A percentile compares a stretch with the other conserved stretches of the same genome.
Evolutionary conservation across 2,329 filamentous ascomycete genomes (phyloP).

Genomic region (Aspergillus pseudoglaucus): DNA sequence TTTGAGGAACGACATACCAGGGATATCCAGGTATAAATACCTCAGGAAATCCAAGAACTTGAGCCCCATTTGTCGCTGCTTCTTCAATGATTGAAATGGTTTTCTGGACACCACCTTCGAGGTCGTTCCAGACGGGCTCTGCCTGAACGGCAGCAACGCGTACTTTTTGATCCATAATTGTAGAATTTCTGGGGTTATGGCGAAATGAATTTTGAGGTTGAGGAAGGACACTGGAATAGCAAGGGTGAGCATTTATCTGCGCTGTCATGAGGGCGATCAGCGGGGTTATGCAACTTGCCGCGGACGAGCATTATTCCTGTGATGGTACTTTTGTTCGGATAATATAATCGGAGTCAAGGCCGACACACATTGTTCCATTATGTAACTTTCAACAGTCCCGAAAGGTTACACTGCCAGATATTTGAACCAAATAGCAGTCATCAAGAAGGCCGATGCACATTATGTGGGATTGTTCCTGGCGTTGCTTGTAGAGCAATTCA

Average conservation of each 20-base stretch:
- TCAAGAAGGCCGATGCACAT: too few relatives aligned
- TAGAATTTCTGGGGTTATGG: neutral
- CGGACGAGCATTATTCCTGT: too few relatives aligned
- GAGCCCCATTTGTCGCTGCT: constrained; percentile 40
- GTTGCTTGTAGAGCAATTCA: too few relatives aligned
- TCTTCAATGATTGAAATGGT: constrained; percentile 44
- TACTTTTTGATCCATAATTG: neutral
- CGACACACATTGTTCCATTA: too few relatives aligned
- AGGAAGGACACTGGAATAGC: neutral
- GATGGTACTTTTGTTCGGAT: too few relatives aligned
- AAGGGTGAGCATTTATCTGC: neutral
- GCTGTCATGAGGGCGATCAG: neutral
- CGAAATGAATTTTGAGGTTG: neutral
- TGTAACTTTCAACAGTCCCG: too few relatives aligned
- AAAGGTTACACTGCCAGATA: too few relatives aligned
- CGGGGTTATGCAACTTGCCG: too few relatives aligned
- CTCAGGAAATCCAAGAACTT: constrained; percentile 47
- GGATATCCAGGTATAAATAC: constrained; percentile 34
- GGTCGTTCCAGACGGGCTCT: constrained; percentile 43
- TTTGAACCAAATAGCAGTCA: too few relatives aligned
- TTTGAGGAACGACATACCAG: constrained; percentile 30
- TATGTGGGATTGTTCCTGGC: too few relatives aligned
- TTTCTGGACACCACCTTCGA: constrained; percentile 43
- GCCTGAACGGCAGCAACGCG: constrained; percentile 40
- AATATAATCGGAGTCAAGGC: too few relatives aligned